Base-by-base conservation (phyloP, 225 moss, liverwort and hornwort genomes). In the Marchantia paleacea region DNA sequence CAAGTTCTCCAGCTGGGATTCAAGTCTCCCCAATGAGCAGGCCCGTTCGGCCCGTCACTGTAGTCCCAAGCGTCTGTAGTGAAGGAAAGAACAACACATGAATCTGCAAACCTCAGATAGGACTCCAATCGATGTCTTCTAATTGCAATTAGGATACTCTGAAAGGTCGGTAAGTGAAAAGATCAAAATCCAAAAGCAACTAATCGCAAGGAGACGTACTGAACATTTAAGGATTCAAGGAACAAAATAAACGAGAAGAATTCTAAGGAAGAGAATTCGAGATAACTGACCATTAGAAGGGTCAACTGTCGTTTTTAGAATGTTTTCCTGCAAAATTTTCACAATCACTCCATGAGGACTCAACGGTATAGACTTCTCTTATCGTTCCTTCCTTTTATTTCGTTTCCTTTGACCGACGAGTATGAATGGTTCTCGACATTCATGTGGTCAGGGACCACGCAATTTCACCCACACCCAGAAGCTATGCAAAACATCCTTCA, bases 11-110 rank as follows among this genome's bases (percentile, higher is more conserved):
- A 88, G 63, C 76, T 79, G 9, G 87, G 87, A 16, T 75, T 48
- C 48, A 87, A 81, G 51, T 85, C 88, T 78, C 83, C 51, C 88
- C 88, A 88, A 72, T 88, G 88, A 63, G 80, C 85, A 83, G 88
- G 88, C 30, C 88, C 88, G 72, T 55, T 75, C 29, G 88, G 83
- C 20, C 88, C 88, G 58, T 79, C 67, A 18, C 79, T 81, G 66
- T 88, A 88, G 76, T 88, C 88, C 88, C 88, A 92, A 50, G 72
- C 69, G 7, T 60, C 75, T 76, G 31, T 18, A 61, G 7, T 6
- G 26, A 54, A 39, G 39, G 58, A 71, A 14, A 76, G 12, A 55
- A 6, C 14, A 75, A 57, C 29, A 57, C 14, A 57, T 57, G 29
- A 30, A 55, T 4, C 8, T 2, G 51, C 26, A 1, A 55, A 55